Conservation (phyloP, 441 rosid genomes). For the Bruguiera hainesii region DNA sequence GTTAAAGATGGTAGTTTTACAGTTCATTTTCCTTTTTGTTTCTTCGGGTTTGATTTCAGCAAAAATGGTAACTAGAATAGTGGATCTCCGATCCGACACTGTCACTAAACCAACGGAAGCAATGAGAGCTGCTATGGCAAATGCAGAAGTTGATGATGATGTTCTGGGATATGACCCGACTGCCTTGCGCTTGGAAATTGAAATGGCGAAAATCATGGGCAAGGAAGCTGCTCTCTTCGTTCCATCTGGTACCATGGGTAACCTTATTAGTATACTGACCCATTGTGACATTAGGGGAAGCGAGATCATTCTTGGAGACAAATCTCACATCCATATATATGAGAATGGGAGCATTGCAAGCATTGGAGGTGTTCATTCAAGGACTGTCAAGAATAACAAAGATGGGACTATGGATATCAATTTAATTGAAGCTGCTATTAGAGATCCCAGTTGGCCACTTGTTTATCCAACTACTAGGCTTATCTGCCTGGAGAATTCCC, state of each 20-base stretch:
- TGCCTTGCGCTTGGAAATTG: slow-evolving; percentile 58
- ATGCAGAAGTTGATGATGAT: slow-evolving; percentile 92
- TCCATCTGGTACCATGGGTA: slow-evolving; percentile 97
- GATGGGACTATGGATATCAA: slow-evolving; percentile 83
- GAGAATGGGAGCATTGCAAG: slow-evolving; percentile 91
- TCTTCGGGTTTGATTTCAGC: slow-evolving; percentile 20
- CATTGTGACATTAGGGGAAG: slow-evolving; percentile 90
- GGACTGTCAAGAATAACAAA: slow-evolving; percentile 64
- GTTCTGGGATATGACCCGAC: slow-evolving; percentile 75
- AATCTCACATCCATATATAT: slow-evolving; percentile 73
- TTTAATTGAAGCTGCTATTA: slow-evolving; percentile 69
- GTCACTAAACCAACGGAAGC: slow-evolving; percentile 85
- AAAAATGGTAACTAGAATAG: slow-evolving; percentile 60
- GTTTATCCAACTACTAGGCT: slow-evolving; percentile 83
- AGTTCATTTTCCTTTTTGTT: not conserved
- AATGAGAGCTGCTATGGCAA: slow-evolving; percentile 89
- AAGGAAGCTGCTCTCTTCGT: slow-evolving; percentile 90
- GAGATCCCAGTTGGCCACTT: slow-evolving; percentile 66
- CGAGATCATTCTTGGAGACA: slow-evolving; percentile 87
- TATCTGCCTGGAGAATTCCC: slow-evolving; percentile 90
- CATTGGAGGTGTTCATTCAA: slow-evolving; percentile 90
- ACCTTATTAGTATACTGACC: slow-evolving; percentile 85
- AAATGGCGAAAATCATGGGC: slow-evolving; percentile 63
- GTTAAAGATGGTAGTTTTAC: too few species aligned
- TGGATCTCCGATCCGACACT: slow-evolving; percentile 92